Conservation (phyloP, 148 eudicot genomes). For the Rhododendron kiyosumense region DNA sequence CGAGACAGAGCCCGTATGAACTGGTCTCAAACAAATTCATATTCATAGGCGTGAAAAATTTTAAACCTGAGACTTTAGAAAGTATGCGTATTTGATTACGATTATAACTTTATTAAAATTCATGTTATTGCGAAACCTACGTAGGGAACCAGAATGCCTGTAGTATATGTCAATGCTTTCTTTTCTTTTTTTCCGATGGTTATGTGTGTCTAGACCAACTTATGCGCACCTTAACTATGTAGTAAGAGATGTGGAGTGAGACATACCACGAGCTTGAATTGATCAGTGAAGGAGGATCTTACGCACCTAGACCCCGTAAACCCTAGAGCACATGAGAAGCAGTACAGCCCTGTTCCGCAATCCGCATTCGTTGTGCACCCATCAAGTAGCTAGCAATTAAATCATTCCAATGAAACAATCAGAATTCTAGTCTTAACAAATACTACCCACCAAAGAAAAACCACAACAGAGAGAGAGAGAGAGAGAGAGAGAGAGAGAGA, state of each 20-base stretch:
- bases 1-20: background rate
- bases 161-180: background rate
- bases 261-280: slow-evolving; percentile 46
- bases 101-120: background rate
- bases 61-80: background rate
- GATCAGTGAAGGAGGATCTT: slow-evolving; percentile 37
- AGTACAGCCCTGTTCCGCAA: slow-evolving; percentile 50
- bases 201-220: too few species aligned
- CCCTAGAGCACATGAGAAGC: slow-evolving; percentile 39
- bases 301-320: slow-evolving; percentile 41
- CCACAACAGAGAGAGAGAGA: background rate
- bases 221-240: background rate
- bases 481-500: background rate
- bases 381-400: slow-evolving; percentile 8
- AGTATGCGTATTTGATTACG: background rate
- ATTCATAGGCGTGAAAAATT: background rate
- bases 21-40: background rate
- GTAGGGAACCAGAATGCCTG: background rate
- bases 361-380: slow-evolving; percentile 26
- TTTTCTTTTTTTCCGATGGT: too few species aligned
- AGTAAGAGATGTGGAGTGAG: background rate
- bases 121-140: background rate
- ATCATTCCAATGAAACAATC: background rate
- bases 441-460: background rate
- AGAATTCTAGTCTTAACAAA: background rate